phyloP scores from a whole-genome alignment of 2,329 filamentous ascomycete genomes.

The Fusarium kyushuense region DNA sequence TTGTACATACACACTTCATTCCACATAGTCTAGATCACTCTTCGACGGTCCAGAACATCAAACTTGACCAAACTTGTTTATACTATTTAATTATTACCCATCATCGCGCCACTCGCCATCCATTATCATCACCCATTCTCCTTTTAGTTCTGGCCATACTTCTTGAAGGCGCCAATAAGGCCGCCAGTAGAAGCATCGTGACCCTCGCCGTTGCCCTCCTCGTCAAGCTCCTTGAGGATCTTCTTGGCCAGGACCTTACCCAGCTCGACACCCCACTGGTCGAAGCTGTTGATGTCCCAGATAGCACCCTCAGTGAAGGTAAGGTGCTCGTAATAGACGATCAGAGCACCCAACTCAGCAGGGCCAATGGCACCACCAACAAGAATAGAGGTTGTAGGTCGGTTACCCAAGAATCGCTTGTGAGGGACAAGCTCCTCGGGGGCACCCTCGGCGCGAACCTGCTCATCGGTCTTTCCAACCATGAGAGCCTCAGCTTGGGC shows the following conservation, averaged over 20 bases:
- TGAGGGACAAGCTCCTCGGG: slow-evolving; percentile 86
- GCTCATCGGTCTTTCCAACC: slow-evolving; percentile 87
- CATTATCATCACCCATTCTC: slow-evolving; percentile 19
- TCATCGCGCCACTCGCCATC: slow-evolving; percentile 26
- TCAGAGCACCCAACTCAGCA: slow-evolving; percentile 90
- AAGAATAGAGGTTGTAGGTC: slow-evolving; percentile 94
- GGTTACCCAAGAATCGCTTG: slow-evolving; percentile 99
- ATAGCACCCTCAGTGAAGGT: slow-evolving; percentile 97
- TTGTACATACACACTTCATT: neutral
- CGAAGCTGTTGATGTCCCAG: slow-evolving; percentile 99
- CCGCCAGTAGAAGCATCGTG: slow-evolving; percentile 92
- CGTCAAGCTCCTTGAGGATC: slow-evolving; percentile 86
- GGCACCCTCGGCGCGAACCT: slow-evolving; percentile 81
- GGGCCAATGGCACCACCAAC: slow-evolving; percentile 93
- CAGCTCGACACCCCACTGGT: slow-evolving; percentile 99
- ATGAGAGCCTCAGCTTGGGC: slow-evolving; percentile 89
- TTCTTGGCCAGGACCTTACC: slow-evolving; percentile 97
- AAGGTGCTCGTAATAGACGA: slow-evolving; percentile 98
- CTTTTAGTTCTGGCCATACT: slow-evolving; percentile 65
- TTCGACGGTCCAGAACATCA: neutral
- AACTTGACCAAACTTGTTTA: slow-evolving; percentile 26
- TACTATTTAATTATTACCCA: slow-evolving; percentile 41
- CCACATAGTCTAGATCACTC: neutral
- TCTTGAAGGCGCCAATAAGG: slow-evolving; percentile 93
- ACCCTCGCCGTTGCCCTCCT: slow-evolving; percentile 73